Evolutionary conservation across 495 filamentous ascomycete genomes (phyloP), one percentile per base, ranked within the genome.

Genomic region (Hypoxylon fuscum): DNA sequence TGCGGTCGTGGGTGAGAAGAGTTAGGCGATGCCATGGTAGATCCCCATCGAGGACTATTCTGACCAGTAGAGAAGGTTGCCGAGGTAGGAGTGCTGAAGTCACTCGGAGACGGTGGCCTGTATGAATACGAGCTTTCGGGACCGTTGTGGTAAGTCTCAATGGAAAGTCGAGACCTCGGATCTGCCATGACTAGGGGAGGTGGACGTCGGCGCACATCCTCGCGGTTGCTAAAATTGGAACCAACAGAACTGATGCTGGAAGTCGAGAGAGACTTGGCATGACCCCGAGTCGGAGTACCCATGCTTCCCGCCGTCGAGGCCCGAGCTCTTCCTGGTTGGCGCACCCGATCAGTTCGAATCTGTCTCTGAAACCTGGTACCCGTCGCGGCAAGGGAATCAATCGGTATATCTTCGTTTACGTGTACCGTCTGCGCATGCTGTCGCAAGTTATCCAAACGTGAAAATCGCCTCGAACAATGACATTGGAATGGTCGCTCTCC

Each of bases 401-500:
- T 85, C 2, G 95, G 95, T 15, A 98, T 98, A 44, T 97, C 94
- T 71, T 98, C 96, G 74, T 98, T 97, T 38, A 96, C 90, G 69
- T 98, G 96, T 1, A 98, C 96, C 0, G 96, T 98, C 69, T 97
- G 96, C 12, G 95, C 96, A 77, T 98, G 95, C 67, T 98, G 95
- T 34, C 95, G 87, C 31, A 98, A 80, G 65, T 98, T 98, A 74
- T 98, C 95, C 31, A 98, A 84, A 29, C 95, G 86, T n/a, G 95
- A 98, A 74, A 98, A 98, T 65, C 93, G 86, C 34, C 95, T 87
- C 2, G 90, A 90, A 73, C 95, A 98, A 74, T 98, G 95, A 68
- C 95, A 98, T 74, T 97, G 92, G 68, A 98, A 98, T 0, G 95
- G 95, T 11, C 95, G 90, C 75, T 98, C 95, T 15, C 95, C 95